Base-by-base conservation (phyloP, 352 stramenopile species). In the Achlya hypogyna region DNA sequence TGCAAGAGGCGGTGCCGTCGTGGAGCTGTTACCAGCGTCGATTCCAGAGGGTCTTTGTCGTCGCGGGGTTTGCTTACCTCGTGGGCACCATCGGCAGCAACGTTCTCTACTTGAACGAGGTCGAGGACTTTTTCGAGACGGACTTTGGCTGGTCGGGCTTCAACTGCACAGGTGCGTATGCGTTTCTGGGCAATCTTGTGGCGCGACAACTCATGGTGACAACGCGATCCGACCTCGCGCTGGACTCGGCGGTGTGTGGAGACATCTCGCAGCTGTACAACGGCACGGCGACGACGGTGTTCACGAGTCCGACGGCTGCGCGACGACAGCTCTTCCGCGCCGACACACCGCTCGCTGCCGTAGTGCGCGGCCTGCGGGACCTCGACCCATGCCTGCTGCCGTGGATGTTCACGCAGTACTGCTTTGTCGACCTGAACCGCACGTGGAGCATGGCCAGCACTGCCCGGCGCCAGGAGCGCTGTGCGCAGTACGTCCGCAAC, bases 81-180 rank as follows among this genome's bases (percentile, higher is more conserved):
- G n/a, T n/a, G n/a, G n/a, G n/a, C n/a, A n/a, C n/a, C n/a, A n/a
- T n/a, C n/a, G n/a, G n/a, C n/a, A n/a, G n/a, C 25, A 56, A 56
- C 31, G 49, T 56, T n/a, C 12, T 20, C 31, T 56, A 22, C 31
- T 20, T 56, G 12, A 10, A 10, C 10, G 49, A 27, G 2, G 49
- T n/a, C 2, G 10, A 35, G 8, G 25, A 10, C 2, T 56, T 56
- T 10, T 56, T 67, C 18, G 47, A 18, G 20, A 67, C 56, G 14
- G 60, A 67, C 28, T 67, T 67, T 45, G 25, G 25, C 42, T 67
- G 60, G 60, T 42, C 32, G 18, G 28, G 34, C 20, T 67, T 67
- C 34, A n/a, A 67, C n/a, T 14, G 27, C 25, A 35, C 42, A 31
- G 51, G 51, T 23, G 34, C 29, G n/a, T 45, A 67, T 5, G 60